These are phyloP conservation scores for Rhypophila decipiens DNA, from an alignment of 495 filamentous ascomycete species.

Conservation along the genomic window DNA sequence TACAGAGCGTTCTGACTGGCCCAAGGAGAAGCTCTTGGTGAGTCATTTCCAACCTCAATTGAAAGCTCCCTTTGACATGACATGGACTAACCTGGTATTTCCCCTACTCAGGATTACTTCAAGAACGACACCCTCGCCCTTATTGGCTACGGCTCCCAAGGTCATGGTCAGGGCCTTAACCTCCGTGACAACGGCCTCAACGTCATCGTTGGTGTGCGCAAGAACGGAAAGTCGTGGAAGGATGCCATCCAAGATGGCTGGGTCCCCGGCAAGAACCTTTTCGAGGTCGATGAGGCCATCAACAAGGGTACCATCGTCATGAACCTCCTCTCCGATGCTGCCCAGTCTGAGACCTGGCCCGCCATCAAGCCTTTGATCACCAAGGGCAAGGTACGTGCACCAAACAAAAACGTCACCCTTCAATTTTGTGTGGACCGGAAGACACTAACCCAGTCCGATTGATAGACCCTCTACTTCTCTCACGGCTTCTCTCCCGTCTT, in stretches of 20 bases:
- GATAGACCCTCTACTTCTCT: constrained; percentile 95
- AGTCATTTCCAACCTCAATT: constrained; percentile 27
- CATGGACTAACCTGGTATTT: background rate
- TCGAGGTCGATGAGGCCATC: constrained; percentile 95
- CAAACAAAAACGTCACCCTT: too few relatives aligned
- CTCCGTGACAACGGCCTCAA: constrained; percentile 98
- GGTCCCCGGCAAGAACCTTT: constrained; percentile 96
- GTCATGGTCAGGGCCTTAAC: constrained; percentile 98
- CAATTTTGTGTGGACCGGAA: too few relatives aligned
- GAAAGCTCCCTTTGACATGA: background rate
- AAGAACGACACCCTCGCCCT: constrained; percentile 98
- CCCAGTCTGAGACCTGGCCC: constrained; percentile 98
- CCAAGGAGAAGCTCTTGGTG: constrained; percentile 90
- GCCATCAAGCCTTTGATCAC: constrained; percentile 93
- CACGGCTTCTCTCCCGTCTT: constrained; percentile 99
- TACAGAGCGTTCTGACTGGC: constrained; percentile 95
- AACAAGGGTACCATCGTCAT: constrained; percentile 90
- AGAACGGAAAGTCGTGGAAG: constrained; percentile 96
- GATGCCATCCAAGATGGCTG: constrained; percentile 95
- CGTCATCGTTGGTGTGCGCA: constrained; percentile 96
- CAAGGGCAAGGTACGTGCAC: constrained; percentile 83
- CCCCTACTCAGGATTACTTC: constrained; percentile 79
- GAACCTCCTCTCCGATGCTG: constrained; percentile 97
- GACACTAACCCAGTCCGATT: background rate
- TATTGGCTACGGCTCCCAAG: constrained; percentile 97